A percentile compares a stretch with the other conserved stretches of the same genome.
phyloP scores from a whole-genome alignment of 345 rosid species.

The Gossypium stocksii region DNA sequence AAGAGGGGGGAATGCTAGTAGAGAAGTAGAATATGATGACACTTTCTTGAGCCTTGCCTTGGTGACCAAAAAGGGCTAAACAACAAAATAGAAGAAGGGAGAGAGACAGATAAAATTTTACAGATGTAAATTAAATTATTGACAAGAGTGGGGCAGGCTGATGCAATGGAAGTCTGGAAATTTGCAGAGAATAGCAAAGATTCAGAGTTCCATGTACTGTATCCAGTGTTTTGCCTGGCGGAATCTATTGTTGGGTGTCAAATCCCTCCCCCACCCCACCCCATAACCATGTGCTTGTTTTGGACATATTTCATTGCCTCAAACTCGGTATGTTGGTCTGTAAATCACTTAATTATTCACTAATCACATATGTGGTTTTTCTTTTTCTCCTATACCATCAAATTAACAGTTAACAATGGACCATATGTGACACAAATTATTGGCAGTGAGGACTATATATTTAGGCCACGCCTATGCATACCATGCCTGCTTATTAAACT shows the following conservation, averaged over 20 bases:
- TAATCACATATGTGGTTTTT: background rate
- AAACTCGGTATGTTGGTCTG: background rate
- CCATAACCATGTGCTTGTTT: slow-evolving; percentile 15
- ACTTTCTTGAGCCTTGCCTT: background rate
- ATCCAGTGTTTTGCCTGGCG: slow-evolving; percentile 22
- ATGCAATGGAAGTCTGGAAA: slow-evolving; percentile 9
- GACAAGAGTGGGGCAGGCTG: background rate
- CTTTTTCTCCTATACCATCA: background rate
- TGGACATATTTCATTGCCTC: slow-evolving; percentile 12
- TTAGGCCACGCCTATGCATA: background rate
- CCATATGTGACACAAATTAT: background rate
- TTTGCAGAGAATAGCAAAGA: slow-evolving; percentile 16
- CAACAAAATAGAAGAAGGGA: slow-evolving; percentile 14
- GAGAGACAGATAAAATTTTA: background rate
- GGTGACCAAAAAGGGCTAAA: background rate
- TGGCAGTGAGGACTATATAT: background rate
- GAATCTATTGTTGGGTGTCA: slow-evolving; percentile 20
- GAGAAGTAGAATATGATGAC: background rate
- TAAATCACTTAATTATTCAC: background rate
- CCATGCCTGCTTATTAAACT: slow-evolving; percentile 7
- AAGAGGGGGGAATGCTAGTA: background rate
- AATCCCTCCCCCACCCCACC: background rate
- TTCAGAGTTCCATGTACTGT: slow-evolving; percentile 14
- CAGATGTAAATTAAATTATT: slow-evolving; percentile 3
- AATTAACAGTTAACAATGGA: background rate